Evolutionary conservation across 257 asterid genomes (phyloP), one percentile per base, ranked within the genome.

Genomic region (Nemophila menziesii): DNA sequence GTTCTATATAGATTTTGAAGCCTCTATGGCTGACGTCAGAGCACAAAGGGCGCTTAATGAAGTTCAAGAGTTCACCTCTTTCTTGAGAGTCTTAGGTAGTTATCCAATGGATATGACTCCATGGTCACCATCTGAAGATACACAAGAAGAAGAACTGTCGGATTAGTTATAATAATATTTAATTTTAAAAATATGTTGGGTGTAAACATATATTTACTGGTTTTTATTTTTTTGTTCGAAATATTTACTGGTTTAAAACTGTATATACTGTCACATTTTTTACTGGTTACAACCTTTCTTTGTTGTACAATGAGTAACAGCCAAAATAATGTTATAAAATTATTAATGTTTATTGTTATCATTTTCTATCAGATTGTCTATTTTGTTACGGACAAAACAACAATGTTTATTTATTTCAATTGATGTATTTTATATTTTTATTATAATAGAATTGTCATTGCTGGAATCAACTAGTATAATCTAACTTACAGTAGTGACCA

Each of bases 61-160:
- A 66, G 86, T 86, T 48, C 94, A 86, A 63, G 97, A 86, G 44
- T 86, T 77, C 63, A 82, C 94, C 5, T 79, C 94, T 10, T 86
- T 86, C 60, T 59, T 86, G 74, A 59, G 97, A 66, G 94, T 86
- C 15, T 55, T 86, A 45, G 97, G 94, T 4, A 86, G 97, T 48
- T 86, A 86, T 51, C 94, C 97, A 5, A 82, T 86, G 79, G 97
- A 86, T 33, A 79, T 86, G 93, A 76, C 94, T 12, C 94, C 94
- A 1, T 86, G 92, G 92, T 39, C 61, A 47, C 87, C 85, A 27
- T 62, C 92, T 38, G 4, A 16, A 17, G 21, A 8, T 19, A 17
- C 16, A 14, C 12, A 12, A 13, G 26, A 13, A 36, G 16, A 8
- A 11, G 13, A 3, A 14, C 11, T 3, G n/a, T 20, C 45, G 41